Percentiles rank a stretch among this genome's conserved stretches.
Evolutionary conservation across 108 stramenopile species (phyloP).

Genomic region (Craspedostauros australis): DNA sequence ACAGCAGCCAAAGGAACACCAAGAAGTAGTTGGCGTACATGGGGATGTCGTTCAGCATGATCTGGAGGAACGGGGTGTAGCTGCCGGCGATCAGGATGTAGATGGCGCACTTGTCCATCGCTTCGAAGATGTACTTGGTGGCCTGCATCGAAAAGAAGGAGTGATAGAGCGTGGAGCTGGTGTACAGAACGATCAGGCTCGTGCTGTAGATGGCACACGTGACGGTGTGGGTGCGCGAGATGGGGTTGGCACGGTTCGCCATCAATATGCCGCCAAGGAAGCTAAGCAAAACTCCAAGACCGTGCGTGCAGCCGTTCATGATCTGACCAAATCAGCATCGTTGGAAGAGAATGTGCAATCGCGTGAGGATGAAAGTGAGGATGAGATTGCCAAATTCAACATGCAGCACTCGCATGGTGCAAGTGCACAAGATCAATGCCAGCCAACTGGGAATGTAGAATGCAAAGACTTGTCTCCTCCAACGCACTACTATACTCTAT

Average conservation of each 20-base stretch:
- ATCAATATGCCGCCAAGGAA: constrained; percentile 62
- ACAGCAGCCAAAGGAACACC: constrained; percentile 78
- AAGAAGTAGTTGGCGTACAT: constrained; percentile 53
- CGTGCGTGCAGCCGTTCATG: constrained; percentile 91
- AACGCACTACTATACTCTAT: neutral
- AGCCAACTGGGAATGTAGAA: neutral
- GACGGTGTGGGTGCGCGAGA: constrained; percentile 26
- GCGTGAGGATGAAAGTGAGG: neutral
- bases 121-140: constrained; percentile 55
- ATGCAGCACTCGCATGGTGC: no score
- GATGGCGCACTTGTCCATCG: constrained; percentile 92
- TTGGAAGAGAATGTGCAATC: constrained; percentile 2
- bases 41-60: constrained; percentile 65
- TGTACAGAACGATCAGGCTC: constrained; percentile 78
- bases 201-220: constrained; percentile 70
- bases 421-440: neutral
- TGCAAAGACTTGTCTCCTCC: neutral
- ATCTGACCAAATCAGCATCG: constrained; percentile 32
- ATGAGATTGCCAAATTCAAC: neutral
- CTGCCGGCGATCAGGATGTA: constrained; percentile 95
- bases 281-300: constrained; percentile 81
- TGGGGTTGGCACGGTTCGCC: constrained; percentile 30
- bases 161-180: constrained; percentile 80
- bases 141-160: constrained; percentile 78
- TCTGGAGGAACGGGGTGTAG: constrained; percentile 90